Percentiles rank a stretch among this genome's conserved stretches.
phyloP scores from a whole-genome alignment of 345 rosid species.

The Boechera divaricarpa region DNA sequence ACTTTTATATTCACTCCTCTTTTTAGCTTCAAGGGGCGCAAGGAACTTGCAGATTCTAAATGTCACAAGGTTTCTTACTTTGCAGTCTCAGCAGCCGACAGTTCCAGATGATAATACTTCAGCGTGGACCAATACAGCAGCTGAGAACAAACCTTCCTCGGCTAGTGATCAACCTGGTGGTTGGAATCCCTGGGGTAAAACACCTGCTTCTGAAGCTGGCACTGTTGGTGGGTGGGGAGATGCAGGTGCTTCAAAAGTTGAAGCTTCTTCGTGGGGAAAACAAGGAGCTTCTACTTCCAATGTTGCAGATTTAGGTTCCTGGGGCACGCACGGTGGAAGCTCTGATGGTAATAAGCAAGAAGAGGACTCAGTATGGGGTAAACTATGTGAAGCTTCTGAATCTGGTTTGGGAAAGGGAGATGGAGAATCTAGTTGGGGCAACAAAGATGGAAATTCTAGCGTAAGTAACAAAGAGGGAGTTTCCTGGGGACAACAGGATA shows the following conservation, averaged over 20 bases:
- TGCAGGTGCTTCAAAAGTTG: conserved; percentile 46
- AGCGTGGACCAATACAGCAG: conserved; percentile 56
- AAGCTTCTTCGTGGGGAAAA: conserved; percentile 53
- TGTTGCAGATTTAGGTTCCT: conserved; percentile 44
- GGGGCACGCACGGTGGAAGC: conserved; percentile 44
- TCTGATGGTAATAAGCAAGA: conserved; percentile 33
- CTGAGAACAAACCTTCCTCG: conserved; percentile 46
- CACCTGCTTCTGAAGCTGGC: conserved; percentile 45
- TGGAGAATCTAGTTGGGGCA: conserved; percentile 48
- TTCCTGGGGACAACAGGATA: conserved; percentile 50
- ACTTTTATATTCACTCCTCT: conserved; percentile 8
- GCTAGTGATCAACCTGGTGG: conserved; percentile 49
- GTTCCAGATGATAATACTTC: conserved; percentile 33
- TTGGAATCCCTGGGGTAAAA: conserved; percentile 66
- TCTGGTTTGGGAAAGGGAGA: conserved; percentile 40
- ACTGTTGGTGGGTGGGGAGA: conserved; percentile 60
- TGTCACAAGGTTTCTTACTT: conserved; percentile 19
- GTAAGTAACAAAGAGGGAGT: conserved; percentile 45
- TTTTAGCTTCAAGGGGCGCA: neutral
- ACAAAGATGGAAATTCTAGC: conserved; percentile 34
- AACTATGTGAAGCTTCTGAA: conserved; percentile 31
- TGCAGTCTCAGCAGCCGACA: conserved; percentile 33
- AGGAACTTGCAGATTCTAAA: conserved; percentile 2
- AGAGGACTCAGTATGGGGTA: conserved; percentile 36
- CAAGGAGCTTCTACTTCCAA: conserved; percentile 41